These are phyloP conservation scores for Cyclotella baltica DNA, from an alignment of 108 stramenopile genomes.

Conservation along the genomic window DNA sequence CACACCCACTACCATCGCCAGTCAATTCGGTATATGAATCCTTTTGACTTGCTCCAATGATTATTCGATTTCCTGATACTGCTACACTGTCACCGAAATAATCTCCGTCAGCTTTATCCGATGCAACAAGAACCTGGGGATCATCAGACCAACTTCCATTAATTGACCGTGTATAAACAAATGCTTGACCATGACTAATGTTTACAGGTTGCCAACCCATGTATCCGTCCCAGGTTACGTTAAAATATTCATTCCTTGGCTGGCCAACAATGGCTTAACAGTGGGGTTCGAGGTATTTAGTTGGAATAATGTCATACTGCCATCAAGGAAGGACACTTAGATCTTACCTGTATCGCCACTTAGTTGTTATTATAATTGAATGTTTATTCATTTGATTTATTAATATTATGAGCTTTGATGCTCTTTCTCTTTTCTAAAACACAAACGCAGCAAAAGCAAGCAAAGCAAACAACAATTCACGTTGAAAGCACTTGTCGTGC, in stretches of 20 bases:
- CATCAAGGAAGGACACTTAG: neutral
- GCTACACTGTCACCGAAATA: constrained; percentile 9
- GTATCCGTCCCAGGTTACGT: neutral
- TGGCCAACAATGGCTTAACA: neutral
- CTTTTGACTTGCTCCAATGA: constrained; percentile 1
- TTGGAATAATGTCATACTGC: neutral
- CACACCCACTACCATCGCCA: neutral
- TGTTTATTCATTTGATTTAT: too few relatives aligned
- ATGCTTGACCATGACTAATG: neutral
- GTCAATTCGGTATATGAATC: neutral
- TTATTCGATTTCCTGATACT: constrained; percentile 1
- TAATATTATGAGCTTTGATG: too few relatives aligned
- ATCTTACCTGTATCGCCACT: constrained; percentile 5
- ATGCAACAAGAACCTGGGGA: neutral
- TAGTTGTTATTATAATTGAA: too few relatives aligned
- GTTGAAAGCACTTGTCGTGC: too few relatives aligned
- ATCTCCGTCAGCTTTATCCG: constrained; percentile 11
- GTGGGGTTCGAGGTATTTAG: neutral
- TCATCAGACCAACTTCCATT: neutral
- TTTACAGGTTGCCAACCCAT: neutral
- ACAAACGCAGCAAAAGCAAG: too few relatives aligned
- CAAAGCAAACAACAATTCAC: too few relatives aligned
- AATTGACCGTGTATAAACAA: neutral
- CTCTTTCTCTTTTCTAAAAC: too few relatives aligned
- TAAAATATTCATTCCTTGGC: neutral